Evolutionary conservation across 768 basidiomycete genomes (phyloP).

Genomic region (Basidioascus undulatus): DNA sequence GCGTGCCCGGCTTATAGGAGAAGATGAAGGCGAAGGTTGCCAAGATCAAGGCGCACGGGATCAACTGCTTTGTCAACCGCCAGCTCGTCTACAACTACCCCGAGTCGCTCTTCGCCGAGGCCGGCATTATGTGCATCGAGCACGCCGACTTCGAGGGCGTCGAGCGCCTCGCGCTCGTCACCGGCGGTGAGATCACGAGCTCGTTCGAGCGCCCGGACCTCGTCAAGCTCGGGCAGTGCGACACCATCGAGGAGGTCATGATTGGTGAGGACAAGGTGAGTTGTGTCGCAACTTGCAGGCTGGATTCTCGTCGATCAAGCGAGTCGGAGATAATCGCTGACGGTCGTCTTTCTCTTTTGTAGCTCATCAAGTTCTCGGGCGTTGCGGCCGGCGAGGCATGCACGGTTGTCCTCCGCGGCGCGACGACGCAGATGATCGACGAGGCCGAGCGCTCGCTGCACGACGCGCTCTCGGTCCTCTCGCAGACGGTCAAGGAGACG

Average conservation of each 20-base stretch:
- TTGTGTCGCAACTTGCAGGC: background rate
- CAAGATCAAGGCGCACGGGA: slow-evolving; percentile 74
- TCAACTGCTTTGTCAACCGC: slow-evolving; percentile 92
- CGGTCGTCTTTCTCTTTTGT: background rate
- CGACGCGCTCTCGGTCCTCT: slow-evolving; percentile 87
- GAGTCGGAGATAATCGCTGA: background rate
- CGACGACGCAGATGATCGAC: slow-evolving; percentile 96
- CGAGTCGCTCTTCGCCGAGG: slow-evolving; percentile 78
- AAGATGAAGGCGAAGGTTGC: slow-evolving; percentile 99
- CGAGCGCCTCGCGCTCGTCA: slow-evolving; percentile 80
- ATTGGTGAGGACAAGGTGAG: slow-evolving; percentile 94
- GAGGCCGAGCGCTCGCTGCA: slow-evolving; percentile 95
- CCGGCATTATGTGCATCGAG: slow-evolving; percentile 86
- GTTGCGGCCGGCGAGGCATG: slow-evolving; percentile 95
- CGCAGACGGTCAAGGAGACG: slow-evolving; percentile 94
- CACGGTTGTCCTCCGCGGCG: slow-evolving; percentile 89
- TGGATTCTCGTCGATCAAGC: background rate
- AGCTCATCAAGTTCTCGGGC: slow-evolving; percentile 99
- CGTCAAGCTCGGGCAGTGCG: slow-evolving; percentile 78
- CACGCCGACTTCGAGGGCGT: slow-evolving; percentile 99
- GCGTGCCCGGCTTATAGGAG: slow-evolving; percentile 44
- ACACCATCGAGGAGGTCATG: slow-evolving; percentile 93
- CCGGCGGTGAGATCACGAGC: slow-evolving; percentile 88
- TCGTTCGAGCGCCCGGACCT: slow-evolving; percentile 83
- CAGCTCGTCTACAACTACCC: slow-evolving; percentile 99